Evolutionary conservation across 345 rosid species (phyloP), one percentile per base, ranked within the genome.

Genomic region (Eucalyptus brandiana): DNA sequence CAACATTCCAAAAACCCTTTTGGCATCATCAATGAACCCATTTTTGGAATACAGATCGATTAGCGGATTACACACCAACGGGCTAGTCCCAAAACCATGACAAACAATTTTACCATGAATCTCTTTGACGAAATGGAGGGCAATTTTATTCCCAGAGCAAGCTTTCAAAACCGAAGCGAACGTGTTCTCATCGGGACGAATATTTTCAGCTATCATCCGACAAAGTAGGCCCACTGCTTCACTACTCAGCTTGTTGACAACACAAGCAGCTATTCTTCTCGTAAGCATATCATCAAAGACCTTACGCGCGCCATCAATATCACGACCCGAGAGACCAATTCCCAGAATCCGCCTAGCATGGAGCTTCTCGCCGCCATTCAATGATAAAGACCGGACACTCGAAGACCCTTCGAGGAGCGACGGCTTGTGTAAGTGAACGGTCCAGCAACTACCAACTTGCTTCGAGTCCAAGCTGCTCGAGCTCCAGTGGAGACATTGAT

Each of bases 231-330:
- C 91, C 87, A 94, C 86, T 16, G 89, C 95, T 89, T 90, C 85
- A 17, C 87, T 37, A 90, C 44, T 87, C 91, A 88, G 42, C 87
- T 94, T 95, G 65, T 92, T 92, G 8, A 89, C 92, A 86, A 91
- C 87, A 88, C 94, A 93, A 83, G 87, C 92, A 89, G 92, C 89
- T 44, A 96, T 93, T 81, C 89, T 92, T 95, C 95, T 95, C 1
- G 53, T 89, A 42, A 95, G 93, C 96, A 96, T 96, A 90, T 94
- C 97, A 88, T 96, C 99, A 56, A 97, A 94, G 89, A 95, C 91
- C 54, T 95, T 92, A 19, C 72, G 53, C 40, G 93, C 98, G 91
- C 90, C 86, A 54, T 93, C 93, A 18, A 87, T 53, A 21, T 87
- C 85, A 76, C 47, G 28, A 40, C 30, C 85, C 85, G 85, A 6